Base-by-base conservation (phyloP, 2,329 filamentous ascomycete genomes). In the Hymenoscyphus occultus region DNA sequence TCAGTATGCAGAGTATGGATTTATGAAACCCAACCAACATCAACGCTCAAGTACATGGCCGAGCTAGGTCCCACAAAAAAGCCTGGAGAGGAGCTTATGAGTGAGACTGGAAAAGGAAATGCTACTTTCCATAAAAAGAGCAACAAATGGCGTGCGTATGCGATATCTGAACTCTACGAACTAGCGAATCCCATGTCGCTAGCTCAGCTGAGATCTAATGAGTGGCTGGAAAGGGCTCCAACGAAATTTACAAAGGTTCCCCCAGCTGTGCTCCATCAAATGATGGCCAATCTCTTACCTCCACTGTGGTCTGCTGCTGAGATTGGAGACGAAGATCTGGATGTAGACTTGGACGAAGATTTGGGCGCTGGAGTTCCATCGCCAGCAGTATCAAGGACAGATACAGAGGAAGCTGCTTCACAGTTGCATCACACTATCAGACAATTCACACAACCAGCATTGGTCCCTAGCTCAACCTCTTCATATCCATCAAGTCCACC, bases 1-100 rank as follows among this genome's bases (percentile, higher is more conserved):
- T 78, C 80, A 16, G 83, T 88, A 5, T 78, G 76, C 19, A 84
- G 87, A n/a, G 80, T 88, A 70, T 90, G 87, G 87, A 78, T 90
- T 16, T 86, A 87, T 68, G 79, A 80, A 16, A 84, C 78, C 16
- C 76, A 71, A 39, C 83, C 79, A 0, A 71, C 75, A 10, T 78
- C 76, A n/a, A 76, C 82, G 63, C 74, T 90, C 9, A 81, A 78
- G 61, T 88, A 88, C 71, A 86, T 89, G 81, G 86, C 84, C 14
- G 79, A 79, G 12, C 79, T 88, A 16, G 79, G 82, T 0, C 73
- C 77, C 0, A 77, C 80, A 0, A 80, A 81, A 71, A 64, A 71
- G n/a, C 80, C 80, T 0, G 83, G 80, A 0, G 77, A 85, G 67
- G 77, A 85, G 66, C 80, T 86, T 22, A 66, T 76, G 16, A 76